Conservation (phyloP, 306 rosid species). For the Malus domestica region ASM211411v1 NC_041794.1:31550001-31550500, state of each 20-base stretch:
- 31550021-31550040: constrained; percentile 28
- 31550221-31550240: constrained; percentile 26
- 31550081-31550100: constrained; percentile 37
- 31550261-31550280: constrained; percentile 23
- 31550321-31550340: constrained; percentile 35
- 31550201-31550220: constrained; percentile 17
- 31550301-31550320: constrained; percentile 24
- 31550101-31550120: constrained; percentile 23
- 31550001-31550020: constrained; percentile 18
- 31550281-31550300: constrained; percentile 25
- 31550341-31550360: constrained; percentile 17
- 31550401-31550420: constrained; percentile 33
- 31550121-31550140: constrained; percentile 19
- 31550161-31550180: constrained; percentile 35
- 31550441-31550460: constrained; percentile 21
- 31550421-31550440: constrained; percentile 24
- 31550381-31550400: constrained; percentile 33
- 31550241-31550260: constrained; percentile 17
- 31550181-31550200: constrained; percentile 29
- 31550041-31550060: constrained; percentile 16
- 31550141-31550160: constrained; percentile 20
- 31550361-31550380: constrained; percentile 25
- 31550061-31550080: constrained; percentile 24
- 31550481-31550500: constrained; percentile 30
- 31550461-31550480: constrained; percentile 35